Conservation (phyloP, 2,329 filamentous ascomycete species). For the Alternaria dauci region DNA sequence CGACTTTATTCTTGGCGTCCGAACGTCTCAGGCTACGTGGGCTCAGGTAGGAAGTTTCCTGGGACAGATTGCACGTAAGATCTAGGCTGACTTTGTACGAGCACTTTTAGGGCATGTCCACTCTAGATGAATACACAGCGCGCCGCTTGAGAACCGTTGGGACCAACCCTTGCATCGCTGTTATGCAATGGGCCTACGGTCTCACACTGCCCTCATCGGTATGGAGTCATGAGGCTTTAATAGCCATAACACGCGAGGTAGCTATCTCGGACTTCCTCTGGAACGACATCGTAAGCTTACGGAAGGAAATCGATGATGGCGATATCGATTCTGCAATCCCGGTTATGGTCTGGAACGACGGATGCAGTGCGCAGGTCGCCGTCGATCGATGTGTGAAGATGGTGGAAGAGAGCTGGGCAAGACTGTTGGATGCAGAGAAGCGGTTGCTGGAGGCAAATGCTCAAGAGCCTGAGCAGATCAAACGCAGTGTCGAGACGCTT, state of each 20-base stretch:
- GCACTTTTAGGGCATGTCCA: slow-evolving; percentile 6
- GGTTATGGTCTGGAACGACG: slow-evolving; percentile 20
- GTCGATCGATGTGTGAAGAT: slow-evolving; percentile 17
- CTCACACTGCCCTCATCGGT: slow-evolving; percentile 10
- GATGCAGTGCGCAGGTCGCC: slow-evolving; percentile 16
- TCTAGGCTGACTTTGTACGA: not conserved
- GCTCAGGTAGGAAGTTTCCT: not conserved
- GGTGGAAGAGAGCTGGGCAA: slow-evolving; percentile 13
- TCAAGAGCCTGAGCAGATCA: slow-evolving; percentile 8
- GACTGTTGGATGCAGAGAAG: slow-evolving; percentile 10
- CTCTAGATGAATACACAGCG: slow-evolving; percentile 14
- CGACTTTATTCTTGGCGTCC: slow-evolving; percentile 14
- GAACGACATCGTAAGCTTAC: slow-evolving; percentile 22
- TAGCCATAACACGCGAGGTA: slow-evolving; percentile 16
- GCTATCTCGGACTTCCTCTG: slow-evolving; percentile 15
- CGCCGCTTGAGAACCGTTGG: slow-evolving; percentile 15
- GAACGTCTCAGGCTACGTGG: slow-evolving; percentile 17
- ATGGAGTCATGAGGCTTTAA: slow-evolving; percentile 16
- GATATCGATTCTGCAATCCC: slow-evolving; percentile 22
- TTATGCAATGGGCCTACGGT: slow-evolving; percentile 16
- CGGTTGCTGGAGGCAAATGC: slow-evolving; percentile 3
- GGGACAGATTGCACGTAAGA: not conserved
- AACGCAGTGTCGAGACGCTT: slow-evolving; percentile 10
- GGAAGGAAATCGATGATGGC: slow-evolving; percentile 19
- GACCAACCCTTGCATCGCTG: slow-evolving; percentile 14